Evolutionary conservation across 371 early-diverging fungal genomes (phyloP).

Genomic region (Catenaria anguillulae): DNA sequence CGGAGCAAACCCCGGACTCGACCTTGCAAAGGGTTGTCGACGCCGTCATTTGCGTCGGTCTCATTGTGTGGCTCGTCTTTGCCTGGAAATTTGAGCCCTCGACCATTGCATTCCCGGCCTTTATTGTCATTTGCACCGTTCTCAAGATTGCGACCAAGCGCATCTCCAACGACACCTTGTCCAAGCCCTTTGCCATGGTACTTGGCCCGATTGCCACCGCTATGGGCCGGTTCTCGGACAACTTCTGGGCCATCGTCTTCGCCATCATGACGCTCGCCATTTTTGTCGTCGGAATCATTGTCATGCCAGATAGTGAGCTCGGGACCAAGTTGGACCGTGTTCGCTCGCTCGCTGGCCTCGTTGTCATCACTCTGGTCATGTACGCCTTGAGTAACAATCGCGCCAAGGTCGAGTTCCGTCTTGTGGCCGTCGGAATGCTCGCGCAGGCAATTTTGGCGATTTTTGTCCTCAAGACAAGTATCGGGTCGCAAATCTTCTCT

Average conservation of each 20-base stretch:
- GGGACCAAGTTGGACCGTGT: slow-evolving; percentile 52
- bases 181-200: slow-evolving; percentile 23
- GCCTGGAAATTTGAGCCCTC: slow-evolving; percentile 17
- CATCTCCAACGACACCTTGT: slow-evolving; percentile 26
- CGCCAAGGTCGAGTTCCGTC: slow-evolving; percentile 51
- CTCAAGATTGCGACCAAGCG: slow-evolving; percentile 38
- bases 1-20: background rate
- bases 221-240: too few species aligned
- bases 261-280: slow-evolving; percentile 20
- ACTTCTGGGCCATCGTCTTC: slow-evolving; percentile 15
- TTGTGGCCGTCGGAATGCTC: slow-evolving; percentile 55
- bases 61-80: slow-evolving; percentile 1
- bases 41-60: background rate
- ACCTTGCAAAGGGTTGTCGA: background rate
- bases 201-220: slow-evolving; percentile 18
- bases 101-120: slow-evolving; percentile 26
- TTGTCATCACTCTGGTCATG: slow-evolving; percentile 36
- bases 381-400: slow-evolving; percentile 47
- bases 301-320: slow-evolving; percentile 19
- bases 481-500: slow-evolving; percentile 58
- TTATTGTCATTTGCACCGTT: slow-evolving; percentile 41
- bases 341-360: slow-evolving; percentile 57
- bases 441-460: slow-evolving; percentile 66
- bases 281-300: slow-evolving; percentile 40
- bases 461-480: slow-evolving; percentile 46